These are phyloP conservation scores for Jaltomata sinuosa DNA, from an alignment of 257 asterid species.

Conservation along the genomic window DNA sequence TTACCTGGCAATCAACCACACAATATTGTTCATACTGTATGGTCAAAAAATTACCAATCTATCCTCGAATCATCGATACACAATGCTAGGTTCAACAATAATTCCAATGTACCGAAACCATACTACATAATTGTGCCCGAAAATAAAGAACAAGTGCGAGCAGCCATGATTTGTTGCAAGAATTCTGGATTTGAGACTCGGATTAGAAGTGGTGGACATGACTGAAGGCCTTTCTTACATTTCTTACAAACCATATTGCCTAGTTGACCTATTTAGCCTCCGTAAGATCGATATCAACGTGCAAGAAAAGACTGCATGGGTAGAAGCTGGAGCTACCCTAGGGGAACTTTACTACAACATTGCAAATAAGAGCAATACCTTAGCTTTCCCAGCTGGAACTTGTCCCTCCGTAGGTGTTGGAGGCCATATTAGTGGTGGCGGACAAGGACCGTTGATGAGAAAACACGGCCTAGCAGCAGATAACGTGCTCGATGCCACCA, in stretches of 20 bases:
- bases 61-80: slow-evolving; percentile 34
- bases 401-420: slow-evolving; percentile 58
- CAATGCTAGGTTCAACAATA: slow-evolving; percentile 46
- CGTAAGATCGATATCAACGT: slow-evolving; percentile 22
- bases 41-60: slow-evolving; percentile 7
- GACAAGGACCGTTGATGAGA: slow-evolving; percentile 38
- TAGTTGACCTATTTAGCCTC: slow-evolving; percentile 35
- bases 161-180: slow-evolving; percentile 29
- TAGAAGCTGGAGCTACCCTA: slow-evolving; percentile 44
- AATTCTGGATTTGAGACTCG: slow-evolving; percentile 20
- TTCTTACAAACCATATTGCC: slow-evolving; percentile 19
- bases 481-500: slow-evolving; percentile 30
- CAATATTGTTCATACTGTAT: slow-evolving; percentile 11
- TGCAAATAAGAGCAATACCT: slow-evolving; percentile 16
- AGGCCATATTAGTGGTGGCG: slow-evolving; percentile 59
- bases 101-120: slow-evolving; percentile 27
- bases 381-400: slow-evolving; percentile 44
- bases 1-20: not conserved
- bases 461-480: slow-evolving; percentile 46
- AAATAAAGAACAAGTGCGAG: slow-evolving; percentile 19
- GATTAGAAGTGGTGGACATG: slow-evolving; percentile 53
- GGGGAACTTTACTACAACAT: slow-evolving; percentile 50
- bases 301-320: slow-evolving; percentile 36
- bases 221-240: slow-evolving; percentile 51
- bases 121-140: slow-evolving; percentile 32